These are phyloP conservation scores for Claviceps sp. DNA, from an alignment of 2,329 filamentous ascomycete species.

Conservation along the genomic window DNA sequence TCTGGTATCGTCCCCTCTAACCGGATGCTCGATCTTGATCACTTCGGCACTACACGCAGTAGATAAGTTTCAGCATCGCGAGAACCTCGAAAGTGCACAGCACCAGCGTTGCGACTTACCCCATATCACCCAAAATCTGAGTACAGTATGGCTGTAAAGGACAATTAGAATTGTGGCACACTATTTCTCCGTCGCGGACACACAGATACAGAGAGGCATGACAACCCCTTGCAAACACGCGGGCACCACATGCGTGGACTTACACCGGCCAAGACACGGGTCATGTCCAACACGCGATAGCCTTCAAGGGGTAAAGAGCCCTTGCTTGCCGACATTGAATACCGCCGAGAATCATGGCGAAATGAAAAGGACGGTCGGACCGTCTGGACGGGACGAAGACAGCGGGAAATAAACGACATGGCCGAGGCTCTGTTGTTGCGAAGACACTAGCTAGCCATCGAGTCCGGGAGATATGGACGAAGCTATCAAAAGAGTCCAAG, in stretches of 20 bases:
- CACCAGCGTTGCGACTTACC: conserved; percentile 41
- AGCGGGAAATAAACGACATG: conserved; percentile 7
- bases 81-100: too few relatives aligned
- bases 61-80: neutral
- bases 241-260: conserved; percentile 21
- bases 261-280: conserved; percentile 85
- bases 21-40: conserved; percentile 93
- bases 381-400: conserved; percentile 1
- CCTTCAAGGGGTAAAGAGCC: conserved; percentile 58
- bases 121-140: conserved; percentile 89
- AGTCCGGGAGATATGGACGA: neutral
- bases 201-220: too few relatives aligned
- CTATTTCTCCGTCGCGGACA: too few relatives aligned
- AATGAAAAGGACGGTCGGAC: neutral
- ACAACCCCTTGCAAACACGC: too few relatives aligned
- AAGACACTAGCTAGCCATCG: neutral
- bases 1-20: conserved; percentile 80
- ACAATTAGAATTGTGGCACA: neutral
- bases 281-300: conserved; percentile 89
- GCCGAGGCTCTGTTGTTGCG: neutral
- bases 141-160: conserved; percentile 78
- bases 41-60: conserved; percentile 60
- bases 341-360: conserved; percentile 13
- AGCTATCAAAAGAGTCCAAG: neutral
- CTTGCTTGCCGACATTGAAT: conserved; percentile 11